Base-by-base conservation (phyloP, 306 rosid species). In the Vigna radiata region DNA sequence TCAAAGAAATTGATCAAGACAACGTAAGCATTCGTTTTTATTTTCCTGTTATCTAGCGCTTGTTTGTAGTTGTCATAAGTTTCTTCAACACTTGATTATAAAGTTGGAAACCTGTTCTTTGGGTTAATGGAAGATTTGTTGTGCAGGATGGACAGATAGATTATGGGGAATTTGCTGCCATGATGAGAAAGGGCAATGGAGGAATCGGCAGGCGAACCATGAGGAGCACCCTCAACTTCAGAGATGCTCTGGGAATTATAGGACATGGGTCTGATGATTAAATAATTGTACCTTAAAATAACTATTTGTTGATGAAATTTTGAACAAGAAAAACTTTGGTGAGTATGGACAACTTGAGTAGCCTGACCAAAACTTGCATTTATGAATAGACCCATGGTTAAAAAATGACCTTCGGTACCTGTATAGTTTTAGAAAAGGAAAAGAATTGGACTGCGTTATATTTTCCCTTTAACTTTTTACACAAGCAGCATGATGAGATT, bases 151-250 rank as follows among this genome's bases (percentile, higher is more conserved):
- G 88, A 79, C 90, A 86, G 47, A 88, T 88, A 76, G 89, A 88
- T 67, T 88, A 86, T 77, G 82, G 70, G 50, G 90, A 88, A 74
- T 88, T 88, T 44, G 84, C 86, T 52, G 88, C 88, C 43, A 86
- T 88, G 90, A 86, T 88, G 88, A 86, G 89, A 77, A 85, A 83
- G 71, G 89, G 89, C 43, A 87, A 87, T 73, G 91, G 91, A 78
- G 91, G 86, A 23, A 74, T 83, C 1, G 89, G 89, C 60, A 80
- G 91, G 66, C 74, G 89, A 85, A 83, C 91, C 48, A 85, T 85
- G 89, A 83, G 86, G 79, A 85, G 80, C 78, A 78, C 87, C 44
- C 77, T 87, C 72, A 83, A 85, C 72, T 61, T 83, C 56, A 76
- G 81, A 68, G 84, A 81, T 61, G 87, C 84, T 19, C 63, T 83